Evolutionary conservation across 305 asterid genomes (phyloP).

Genomic region (Fraxinus floribunda): DNA sequence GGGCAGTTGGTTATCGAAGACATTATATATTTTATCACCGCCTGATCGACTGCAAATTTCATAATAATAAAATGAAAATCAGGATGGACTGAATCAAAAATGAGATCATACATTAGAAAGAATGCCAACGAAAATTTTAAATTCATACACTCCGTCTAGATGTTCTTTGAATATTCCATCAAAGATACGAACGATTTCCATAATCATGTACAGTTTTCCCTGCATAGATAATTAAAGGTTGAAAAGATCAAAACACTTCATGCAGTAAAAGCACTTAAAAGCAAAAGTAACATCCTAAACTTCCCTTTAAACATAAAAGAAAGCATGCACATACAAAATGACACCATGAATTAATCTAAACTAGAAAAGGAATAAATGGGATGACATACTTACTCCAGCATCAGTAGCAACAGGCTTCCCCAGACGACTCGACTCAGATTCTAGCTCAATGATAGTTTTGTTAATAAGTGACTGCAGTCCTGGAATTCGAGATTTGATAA

Average conservation of each 20-base stretch:
- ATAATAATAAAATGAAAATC: constrained; percentile 12
- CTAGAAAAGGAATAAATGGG: constrained; percentile 1
- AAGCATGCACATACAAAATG: background rate
- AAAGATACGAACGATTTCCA: constrained; percentile 52
- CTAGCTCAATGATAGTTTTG: constrained; percentile 86
- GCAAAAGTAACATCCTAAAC: background rate
- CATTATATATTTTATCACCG: constrained; percentile 86
- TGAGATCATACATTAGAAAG: background rate
- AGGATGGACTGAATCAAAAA: constrained; percentile 7
- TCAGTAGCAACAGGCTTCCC: constrained; percentile 97
- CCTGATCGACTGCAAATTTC: constrained; percentile 83
- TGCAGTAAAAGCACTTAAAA: background rate
- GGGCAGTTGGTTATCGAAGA: constrained; percentile 87
- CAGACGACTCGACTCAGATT: constrained; percentile 82
- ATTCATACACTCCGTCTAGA: constrained; percentile 56
- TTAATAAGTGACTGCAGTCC: constrained; percentile 95
- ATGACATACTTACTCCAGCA: constrained; percentile 78
- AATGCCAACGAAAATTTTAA: background rate
- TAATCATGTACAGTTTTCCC: constrained; percentile 64
- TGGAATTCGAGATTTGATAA: constrained; percentile 96
- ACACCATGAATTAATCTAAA: background rate
- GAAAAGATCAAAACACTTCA: constrained; percentile 14
- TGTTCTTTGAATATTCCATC: constrained; percentile 56
- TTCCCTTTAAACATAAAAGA: background rate
- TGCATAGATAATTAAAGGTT: constrained; percentile 32